Percentiles rank a stretch among this genome's conserved stretches.
phyloP scores from a whole-genome alignment of 164 flowering plant species.

The Houttuynia cordata region DNA sequence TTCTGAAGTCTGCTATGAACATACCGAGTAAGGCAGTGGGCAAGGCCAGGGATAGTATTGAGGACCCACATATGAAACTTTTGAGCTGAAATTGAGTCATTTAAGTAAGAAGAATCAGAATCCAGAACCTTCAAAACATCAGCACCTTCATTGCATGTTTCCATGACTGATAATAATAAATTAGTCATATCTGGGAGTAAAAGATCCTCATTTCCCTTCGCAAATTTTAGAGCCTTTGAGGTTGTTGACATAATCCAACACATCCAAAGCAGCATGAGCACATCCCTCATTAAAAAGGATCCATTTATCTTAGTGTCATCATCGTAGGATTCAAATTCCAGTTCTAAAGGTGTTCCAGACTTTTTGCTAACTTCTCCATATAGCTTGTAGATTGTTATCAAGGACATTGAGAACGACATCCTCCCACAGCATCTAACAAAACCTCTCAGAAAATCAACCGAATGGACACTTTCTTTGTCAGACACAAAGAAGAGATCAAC shows the following conservation, averaged over 20 bases:
- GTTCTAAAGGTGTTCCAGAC: constrained; percentile 26
- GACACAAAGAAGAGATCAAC: constrained; percentile 47
- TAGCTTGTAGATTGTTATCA: constrained; percentile 43
- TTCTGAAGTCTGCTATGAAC: constrained; percentile 39
- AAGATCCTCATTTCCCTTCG: constrained; percentile 5
- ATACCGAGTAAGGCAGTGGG: constrained; percentile 48
- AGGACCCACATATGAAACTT: constrained; percentile 64
- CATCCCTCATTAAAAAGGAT: constrained; percentile 29
- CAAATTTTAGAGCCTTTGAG: constrained; percentile 11
- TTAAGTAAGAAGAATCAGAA: constrained; percentile 21
- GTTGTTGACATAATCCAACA: constrained; percentile 60
- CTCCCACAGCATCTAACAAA: constrained; percentile 62
- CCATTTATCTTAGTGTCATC: constrained; percentile 25
- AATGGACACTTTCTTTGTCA: constrained; percentile 48
- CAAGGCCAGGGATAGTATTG: constrained; percentile 50
- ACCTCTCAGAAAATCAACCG: constrained; percentile 75
- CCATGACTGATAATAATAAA: constrained; percentile 52
- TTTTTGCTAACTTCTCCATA: constrained; percentile 28
- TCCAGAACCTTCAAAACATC: constrained; percentile 32
- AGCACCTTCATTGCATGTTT: constrained; percentile 38
- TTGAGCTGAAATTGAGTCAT: constrained; percentile 42
- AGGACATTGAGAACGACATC: constrained; percentile 33
- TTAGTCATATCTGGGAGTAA: constrained; percentile 54
- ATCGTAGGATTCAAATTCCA: constrained; percentile 16
- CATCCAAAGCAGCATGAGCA: constrained; percentile 51